These are phyloP conservation scores for Diaporthe ilicicola DNA, from an alignment of 2,329 filamentous ascomycete species.

Conservation along the genomic window DNA sequence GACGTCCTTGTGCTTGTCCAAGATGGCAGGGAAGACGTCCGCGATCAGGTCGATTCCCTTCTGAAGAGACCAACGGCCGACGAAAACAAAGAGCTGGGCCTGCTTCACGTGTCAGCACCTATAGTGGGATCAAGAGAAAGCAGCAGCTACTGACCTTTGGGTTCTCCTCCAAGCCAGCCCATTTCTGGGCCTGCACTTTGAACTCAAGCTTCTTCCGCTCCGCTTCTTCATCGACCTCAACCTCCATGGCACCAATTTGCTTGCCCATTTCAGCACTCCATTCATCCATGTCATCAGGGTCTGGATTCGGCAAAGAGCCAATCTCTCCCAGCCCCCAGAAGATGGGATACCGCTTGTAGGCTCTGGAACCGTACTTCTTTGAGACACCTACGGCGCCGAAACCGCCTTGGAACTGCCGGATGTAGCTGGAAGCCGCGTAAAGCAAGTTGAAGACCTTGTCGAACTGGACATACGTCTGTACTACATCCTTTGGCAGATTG, in stretches of 20 bases:
- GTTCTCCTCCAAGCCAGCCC: conserved; percentile 70
- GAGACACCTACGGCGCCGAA: conserved; percentile 72
- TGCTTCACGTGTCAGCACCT: background rate
- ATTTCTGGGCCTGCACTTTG: conserved; percentile 70
- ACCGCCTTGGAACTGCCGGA: conserved; percentile 70
- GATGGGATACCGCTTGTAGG: conserved; percentile 68
- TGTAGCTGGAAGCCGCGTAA: conserved; percentile 68
- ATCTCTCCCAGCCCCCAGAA: conserved; percentile 71
- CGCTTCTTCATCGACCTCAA: conserved; percentile 58
- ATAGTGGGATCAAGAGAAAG: rapidly evolving
- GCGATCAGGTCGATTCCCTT: conserved; percentile 74
- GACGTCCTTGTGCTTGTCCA: conserved; percentile 64
- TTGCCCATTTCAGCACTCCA: conserved; percentile 63
- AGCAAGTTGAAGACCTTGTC: conserved; percentile 73
- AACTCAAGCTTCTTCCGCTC: conserved; percentile 52
- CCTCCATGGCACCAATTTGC: conserved; percentile 52
- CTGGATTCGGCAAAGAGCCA: conserved; percentile 69
- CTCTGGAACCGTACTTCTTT: conserved; percentile 65
- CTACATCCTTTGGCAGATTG: conserved; percentile 65
- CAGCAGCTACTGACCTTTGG: conserved; percentile 47
- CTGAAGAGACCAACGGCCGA: conserved; percentile 74
- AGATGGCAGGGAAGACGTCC: conserved; percentile 68
- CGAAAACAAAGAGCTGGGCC: conserved; percentile 73
- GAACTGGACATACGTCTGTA: conserved; percentile 69
- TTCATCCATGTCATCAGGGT: conserved; percentile 68